Conservation (phyloP, 116 monocot genomes). For the Papilionanthe hybrid region DNA sequence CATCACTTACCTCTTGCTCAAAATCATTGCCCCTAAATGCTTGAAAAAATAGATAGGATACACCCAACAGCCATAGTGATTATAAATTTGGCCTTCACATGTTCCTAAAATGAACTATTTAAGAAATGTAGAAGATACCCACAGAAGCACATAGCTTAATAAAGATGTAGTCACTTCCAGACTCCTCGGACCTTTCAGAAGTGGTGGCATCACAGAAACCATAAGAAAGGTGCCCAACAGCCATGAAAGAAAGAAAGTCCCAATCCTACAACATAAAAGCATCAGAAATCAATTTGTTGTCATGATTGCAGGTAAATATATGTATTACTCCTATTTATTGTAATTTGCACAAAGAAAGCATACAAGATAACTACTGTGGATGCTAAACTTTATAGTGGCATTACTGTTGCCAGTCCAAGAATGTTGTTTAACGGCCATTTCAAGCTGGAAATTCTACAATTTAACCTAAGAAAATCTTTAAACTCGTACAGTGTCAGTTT, state of each 20-base stretch:
- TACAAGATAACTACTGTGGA: background rate
- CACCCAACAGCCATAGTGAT: background rate
- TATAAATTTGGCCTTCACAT: background rate
- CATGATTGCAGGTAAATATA: background rate
- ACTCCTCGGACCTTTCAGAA: conserved; percentile 68
- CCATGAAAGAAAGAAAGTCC: conserved; percentile 79
- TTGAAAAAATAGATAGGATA: too few relatives aligned
- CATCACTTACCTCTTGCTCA: too few relatives aligned
- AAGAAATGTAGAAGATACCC: conserved; percentile 80
- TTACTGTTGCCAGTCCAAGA: background rate
- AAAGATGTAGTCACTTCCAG: conserved; percentile 80
- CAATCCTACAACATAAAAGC: conserved; percentile 35
- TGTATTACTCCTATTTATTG: background rate
- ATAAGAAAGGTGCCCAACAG: conserved; percentile 82
- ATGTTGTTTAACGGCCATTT: background rate
- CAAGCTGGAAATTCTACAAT: background rate
- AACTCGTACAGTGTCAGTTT: background rate
- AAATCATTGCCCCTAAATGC: too few relatives aligned
- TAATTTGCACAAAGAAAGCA: background rate
- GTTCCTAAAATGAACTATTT: conserved; percentile 25
- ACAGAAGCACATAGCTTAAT: conserved; percentile 64
- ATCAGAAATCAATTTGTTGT: background rate
- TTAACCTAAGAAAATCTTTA: background rate
- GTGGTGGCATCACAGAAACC: conserved; percentile 85
- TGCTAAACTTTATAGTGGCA: background rate